Evolutionary conservation across 2,329 filamentous ascomycete species (phyloP), one percentile per base, ranked within the genome.

Genomic region (Diplodia seriata): DNA sequence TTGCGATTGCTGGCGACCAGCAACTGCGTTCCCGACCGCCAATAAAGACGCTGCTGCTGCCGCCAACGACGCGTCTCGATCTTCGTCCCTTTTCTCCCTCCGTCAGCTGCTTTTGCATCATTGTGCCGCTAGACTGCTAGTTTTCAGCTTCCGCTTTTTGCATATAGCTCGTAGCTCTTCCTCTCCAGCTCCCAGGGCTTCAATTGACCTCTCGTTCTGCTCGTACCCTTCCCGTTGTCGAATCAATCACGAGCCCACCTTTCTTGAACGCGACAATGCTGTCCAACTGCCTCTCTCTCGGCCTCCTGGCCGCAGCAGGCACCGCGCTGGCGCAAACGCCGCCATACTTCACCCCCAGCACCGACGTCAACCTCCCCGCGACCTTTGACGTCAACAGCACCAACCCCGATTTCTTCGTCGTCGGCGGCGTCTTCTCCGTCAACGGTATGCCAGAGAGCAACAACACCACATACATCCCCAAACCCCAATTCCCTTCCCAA

Each of bases 321-420:
- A 51, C 20, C 4, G 49, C 55, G 14, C 55, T 51, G 55, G 65
- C 54, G 26, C 65, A 67, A 43, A 67, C 65, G 47, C 65, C 65
- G 43, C 65, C 65, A 7, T 50, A 51, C 23, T 67, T 67, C 20
- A 11, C 26, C 23, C 65, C 65, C 33, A 67, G 65, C 55, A 26
- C 54, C 9, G 36, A 47, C 29, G 65, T 59, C 26, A 50, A 50
- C 18, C 54, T 67, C 8, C 43, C 47, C 20, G 65, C 65, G 1
- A 67, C 65, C 53, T 67, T 67, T 18, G 65, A 67, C 18, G 40
- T 14, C 53, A 67, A 67, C 31, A 67, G 20, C 36, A 67, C 65
- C 31, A 50, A 12, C 14, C 65, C 65, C 2, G 40, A 36, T 9
- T 67, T 67, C 55, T 67, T 67, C 65, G 43, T 53, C 20, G 47